Evolutionary conservation across 768 basidiomycete species (phyloP).

Genomic region (Lactarius evosmus): DNA sequence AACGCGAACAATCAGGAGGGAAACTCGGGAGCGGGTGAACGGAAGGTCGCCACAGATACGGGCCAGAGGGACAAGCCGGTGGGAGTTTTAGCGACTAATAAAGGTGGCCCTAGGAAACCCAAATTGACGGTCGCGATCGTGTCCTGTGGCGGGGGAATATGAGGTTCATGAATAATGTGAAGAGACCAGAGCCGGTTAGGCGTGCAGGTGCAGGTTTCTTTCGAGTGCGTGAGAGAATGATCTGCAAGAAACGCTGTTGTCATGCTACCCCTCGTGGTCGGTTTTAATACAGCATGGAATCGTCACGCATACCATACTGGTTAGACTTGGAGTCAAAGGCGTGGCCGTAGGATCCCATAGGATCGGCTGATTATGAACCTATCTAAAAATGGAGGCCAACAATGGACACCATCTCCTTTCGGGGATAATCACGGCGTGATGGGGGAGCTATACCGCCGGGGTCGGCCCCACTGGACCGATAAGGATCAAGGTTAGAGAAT

Average conservation of each 20-base stretch:
- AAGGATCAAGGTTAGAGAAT: slow-evolving; percentile 22
- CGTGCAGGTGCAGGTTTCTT: not conserved
- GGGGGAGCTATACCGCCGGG: slow-evolving; percentile 7
- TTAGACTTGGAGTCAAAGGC: not conserved
- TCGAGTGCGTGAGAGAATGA: slow-evolving; percentile 10
- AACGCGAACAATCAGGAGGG: not conserved
- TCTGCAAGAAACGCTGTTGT: slow-evolving; percentile 22
- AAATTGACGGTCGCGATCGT: slow-evolving; percentile 10
- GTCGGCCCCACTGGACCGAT: slow-evolving; percentile 7
- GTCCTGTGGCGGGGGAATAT: slow-evolving; percentile 9
- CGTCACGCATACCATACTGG: slow-evolving; percentile 11
- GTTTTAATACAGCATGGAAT: not conserved
- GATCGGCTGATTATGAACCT: slow-evolving; percentile 8
- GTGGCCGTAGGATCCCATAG: not conserved
- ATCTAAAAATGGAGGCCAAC: slow-evolving; percentile 7
- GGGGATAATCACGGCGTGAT: slow-evolving; percentile 17
- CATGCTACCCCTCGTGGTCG: slow-evolving; percentile 22
- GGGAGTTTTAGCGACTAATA: not conserved
- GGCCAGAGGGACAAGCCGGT: not conserved
- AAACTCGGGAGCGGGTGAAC: not conserved
- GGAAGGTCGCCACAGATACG: not conserved
- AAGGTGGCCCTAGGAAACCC: slow-evolving; percentile 12
- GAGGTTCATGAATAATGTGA: slow-evolving; percentile 15
- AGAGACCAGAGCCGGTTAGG: slow-evolving; percentile 18
- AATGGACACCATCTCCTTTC: not conserved